Evolutionary conservation across 225 moss, liverwort and hornwort genomes (phyloP).

Genomic region (Pleurozium schreberi): DNA sequence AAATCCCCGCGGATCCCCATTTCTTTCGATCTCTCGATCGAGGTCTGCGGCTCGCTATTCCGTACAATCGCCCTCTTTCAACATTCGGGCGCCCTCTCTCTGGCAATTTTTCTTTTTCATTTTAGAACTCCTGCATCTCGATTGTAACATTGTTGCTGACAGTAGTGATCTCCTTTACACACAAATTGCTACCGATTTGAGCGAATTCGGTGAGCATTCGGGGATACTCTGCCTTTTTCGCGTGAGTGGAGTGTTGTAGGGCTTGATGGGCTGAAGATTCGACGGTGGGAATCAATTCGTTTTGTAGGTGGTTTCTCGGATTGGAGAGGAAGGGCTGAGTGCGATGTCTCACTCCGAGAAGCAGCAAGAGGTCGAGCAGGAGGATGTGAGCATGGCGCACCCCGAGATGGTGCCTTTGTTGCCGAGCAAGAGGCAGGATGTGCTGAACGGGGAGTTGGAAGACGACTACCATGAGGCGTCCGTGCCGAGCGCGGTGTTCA

Average conservation of each 20-base stretch:
- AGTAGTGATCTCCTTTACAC: neutral
- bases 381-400: neutral
- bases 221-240: neutral
- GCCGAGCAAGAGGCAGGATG: conserved; percentile 49
- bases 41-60: too few relatives aligned
- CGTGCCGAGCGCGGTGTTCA: conserved; percentile 60
- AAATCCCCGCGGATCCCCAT: too few relatives aligned
- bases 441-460: conserved; percentile 1
- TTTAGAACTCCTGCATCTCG: neutral
- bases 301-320: neutral
- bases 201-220: neutral
- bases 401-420: conserved; percentile 47
- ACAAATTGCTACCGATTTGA: neutral
- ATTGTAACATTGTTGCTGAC: neutral
- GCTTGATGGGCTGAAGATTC: neutral
- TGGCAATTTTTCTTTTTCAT: neutral
- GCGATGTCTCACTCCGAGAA: conserved; percentile 8
- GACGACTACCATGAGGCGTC: conserved; percentile 75
- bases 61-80: neutral
- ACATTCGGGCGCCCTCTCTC: neutral
- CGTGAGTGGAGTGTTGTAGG: neutral
- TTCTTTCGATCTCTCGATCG: neutral
- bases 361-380: neutral
- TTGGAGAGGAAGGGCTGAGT: neutral
- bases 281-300: neutral